Evolutionary conservation across 805 yeast species (phyloP).

Genomic region (Lipomyces orientalis): DNA sequence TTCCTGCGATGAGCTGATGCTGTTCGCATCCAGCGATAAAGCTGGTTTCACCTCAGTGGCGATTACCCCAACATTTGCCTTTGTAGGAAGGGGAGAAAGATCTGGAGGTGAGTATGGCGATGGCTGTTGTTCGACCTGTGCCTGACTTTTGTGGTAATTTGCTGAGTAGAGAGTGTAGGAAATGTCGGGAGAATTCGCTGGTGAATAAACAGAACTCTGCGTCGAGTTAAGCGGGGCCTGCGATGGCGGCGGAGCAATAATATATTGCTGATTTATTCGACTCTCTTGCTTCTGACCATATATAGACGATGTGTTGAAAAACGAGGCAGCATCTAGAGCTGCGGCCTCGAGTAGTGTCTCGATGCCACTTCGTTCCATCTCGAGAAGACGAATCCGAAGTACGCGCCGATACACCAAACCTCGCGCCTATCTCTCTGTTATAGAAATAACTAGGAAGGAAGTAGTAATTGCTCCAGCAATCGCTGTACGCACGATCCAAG

Average conservation of each 20-base stretch:
- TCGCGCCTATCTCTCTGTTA: background rate
- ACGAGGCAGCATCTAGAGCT: constrained; percentile 36
- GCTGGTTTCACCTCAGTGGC: constrained; percentile 5
- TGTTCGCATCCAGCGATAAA: background rate
- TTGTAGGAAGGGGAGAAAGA: constrained; percentile 10
- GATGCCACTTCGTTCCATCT: constrained; percentile 34
- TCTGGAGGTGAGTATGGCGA: constrained; percentile 30
- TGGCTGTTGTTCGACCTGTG: constrained; percentile 27
- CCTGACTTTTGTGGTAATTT: background rate
- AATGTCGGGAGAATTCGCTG: constrained; percentile 28
- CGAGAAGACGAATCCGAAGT: constrained; percentile 4
- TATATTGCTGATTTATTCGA: background rate
- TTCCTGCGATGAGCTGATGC: constrained; percentile 13
- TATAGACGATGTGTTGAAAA: constrained; percentile 12
- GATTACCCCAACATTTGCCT: background rate
- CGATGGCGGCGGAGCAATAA: background rate
- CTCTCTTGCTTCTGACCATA: background rate
- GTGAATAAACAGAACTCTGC: constrained; percentile 21
- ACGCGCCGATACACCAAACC: constrained; percentile 1
- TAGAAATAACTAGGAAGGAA: background rate
- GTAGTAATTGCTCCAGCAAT: background rate
- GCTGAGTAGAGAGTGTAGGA: constrained; percentile 16
- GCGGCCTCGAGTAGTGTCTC: constrained; percentile 38
- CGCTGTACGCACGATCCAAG: background rate
- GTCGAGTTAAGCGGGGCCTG: constrained; percentile 7